phyloP scores from a whole-genome alignment of 2,329 filamentous ascomycete genomes.

The Taxawa tesnikishii region DNA sequence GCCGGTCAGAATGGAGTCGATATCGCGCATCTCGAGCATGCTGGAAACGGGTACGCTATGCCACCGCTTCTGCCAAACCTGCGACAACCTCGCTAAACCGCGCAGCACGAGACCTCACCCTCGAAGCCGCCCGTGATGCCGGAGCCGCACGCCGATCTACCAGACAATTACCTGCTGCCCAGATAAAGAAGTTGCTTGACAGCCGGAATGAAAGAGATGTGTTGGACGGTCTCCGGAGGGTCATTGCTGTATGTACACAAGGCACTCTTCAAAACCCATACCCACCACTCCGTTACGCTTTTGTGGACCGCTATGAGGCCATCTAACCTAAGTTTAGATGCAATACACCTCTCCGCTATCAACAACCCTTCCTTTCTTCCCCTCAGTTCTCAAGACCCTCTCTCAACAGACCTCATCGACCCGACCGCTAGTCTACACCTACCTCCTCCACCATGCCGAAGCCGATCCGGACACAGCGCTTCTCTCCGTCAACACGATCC shows the following conservation, averaged over 20 bases:
- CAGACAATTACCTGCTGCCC: slow-evolving; percentile 59
- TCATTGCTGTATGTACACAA: slow-evolving; percentile 59
- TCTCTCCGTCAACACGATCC: slow-evolving; percentile 95
- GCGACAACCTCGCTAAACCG: slow-evolving; percentile 3
- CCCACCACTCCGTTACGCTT: too few species aligned
- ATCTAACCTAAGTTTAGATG: slow-evolving; percentile 47
- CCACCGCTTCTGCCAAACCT: slow-evolving; percentile 1
- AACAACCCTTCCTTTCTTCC: slow-evolving; percentile 85
- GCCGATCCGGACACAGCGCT: slow-evolving; percentile 90
- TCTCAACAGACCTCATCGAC: slow-evolving; percentile 88
- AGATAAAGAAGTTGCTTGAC: slow-evolving; percentile 90
- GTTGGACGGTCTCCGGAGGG: slow-evolving; percentile 76
- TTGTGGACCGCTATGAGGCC: too few species aligned
- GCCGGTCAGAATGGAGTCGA: slow-evolving; percentile 71
- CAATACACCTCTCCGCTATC: slow-evolving; percentile 87
- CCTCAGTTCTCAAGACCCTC: slow-evolving; percentile 96
- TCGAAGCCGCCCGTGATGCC: slow-evolving; percentile 90
- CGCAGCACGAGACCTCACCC: slow-evolving; percentile 84
- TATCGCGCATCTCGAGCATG: slow-evolving; percentile 84
- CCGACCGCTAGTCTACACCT: slow-evolving; percentile 98
- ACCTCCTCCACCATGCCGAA: slow-evolving; percentile 92
- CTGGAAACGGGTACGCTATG: slow-evolving; percentile 71
- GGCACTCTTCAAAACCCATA: too few species aligned
- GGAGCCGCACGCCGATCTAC: slow-evolving; percentile 46
- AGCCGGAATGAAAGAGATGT: slow-evolving; percentile 89